phyloP scores from a whole-genome alignment of 1,284 basidiomycete genomes.

The Testicularia cyperi region DNA sequence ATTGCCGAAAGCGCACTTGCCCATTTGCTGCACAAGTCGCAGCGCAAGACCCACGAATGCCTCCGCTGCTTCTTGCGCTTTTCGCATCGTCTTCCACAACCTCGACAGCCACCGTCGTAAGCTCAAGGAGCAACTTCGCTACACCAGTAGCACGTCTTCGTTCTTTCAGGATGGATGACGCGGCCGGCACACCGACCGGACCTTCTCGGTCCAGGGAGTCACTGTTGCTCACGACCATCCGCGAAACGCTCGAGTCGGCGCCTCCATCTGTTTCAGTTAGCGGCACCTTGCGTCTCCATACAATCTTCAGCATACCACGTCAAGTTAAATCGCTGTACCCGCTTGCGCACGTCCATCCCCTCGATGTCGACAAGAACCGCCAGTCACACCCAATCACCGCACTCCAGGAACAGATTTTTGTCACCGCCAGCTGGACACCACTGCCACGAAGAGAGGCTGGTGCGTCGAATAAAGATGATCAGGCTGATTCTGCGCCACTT shows the following conservation, averaged over 20 bases:
- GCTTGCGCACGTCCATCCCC: constrained; percentile 51
- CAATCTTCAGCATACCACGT: constrained; percentile 50
- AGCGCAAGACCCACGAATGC: too few species aligned
- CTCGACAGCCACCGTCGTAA: too few species aligned
- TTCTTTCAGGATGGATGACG: too few species aligned
- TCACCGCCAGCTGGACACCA: constrained; percentile 39
- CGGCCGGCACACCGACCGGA: neutral
- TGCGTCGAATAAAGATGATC: constrained; percentile 1
- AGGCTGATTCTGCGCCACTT: constrained; percentile 7
- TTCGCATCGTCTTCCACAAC: too few species aligned
- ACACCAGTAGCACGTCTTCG: too few species aligned
- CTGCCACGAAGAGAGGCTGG: too few species aligned
- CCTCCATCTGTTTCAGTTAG: constrained; percentile 18
- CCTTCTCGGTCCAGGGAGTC: constrained; percentile 1
- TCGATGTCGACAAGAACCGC: constrained; percentile 17
- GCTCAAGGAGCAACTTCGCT: too few species aligned
- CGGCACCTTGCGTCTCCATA: constrained; percentile 37
- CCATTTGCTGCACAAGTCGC: too few species aligned
- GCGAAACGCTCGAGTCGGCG: constrained; percentile 5
- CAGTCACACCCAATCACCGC: constrained; percentile 14
- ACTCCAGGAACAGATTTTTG: constrained; percentile 23
- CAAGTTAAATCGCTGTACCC: constrained; percentile 51
- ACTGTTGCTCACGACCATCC: constrained; percentile 26
- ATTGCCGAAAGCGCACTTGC: too few species aligned
- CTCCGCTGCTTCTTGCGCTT: too few species aligned